phyloP scores from a whole-genome alignment of 164 flowering plant species.

The Saururus chinensis region DNA sequence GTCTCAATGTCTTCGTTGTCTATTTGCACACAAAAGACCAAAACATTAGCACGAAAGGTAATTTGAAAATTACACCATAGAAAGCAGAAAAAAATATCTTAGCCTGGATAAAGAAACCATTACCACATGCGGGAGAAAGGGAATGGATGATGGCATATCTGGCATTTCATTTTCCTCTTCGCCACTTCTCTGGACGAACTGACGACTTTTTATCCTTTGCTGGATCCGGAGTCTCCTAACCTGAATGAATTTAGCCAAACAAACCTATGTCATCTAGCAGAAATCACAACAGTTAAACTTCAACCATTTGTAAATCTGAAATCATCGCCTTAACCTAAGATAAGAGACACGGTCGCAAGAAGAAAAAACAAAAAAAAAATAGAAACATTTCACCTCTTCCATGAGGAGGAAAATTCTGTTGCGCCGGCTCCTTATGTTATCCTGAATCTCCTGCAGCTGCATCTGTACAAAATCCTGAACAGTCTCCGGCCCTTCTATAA shows the following conservation, averaged over 20 bases:
- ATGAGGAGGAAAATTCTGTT: constrained; percentile 87
- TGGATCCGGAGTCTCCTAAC: constrained; percentile 76
- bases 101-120: constrained; percentile 7
- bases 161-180: constrained; percentile 76
- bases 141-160: constrained; percentile 78
- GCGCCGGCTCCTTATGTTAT: constrained; percentile 69
- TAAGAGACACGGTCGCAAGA: no score
- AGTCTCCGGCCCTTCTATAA: constrained; percentile 93
- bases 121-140: constrained; percentile 78
- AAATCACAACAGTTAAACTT: background rate
- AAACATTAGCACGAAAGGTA: background rate
- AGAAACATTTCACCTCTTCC: constrained; percentile 65
- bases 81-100: background rate
- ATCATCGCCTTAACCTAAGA: no score
- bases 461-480: constrained; percentile 79
- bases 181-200: constrained; percentile 24
- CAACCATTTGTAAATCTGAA: no score
- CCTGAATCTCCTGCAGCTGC: constrained; percentile 76
- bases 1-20: constrained; percentile 68
- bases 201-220: constrained; percentile 42
- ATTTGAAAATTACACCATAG: background rate
- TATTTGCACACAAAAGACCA: constrained; percentile 12
- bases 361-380: background rate
- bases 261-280: background rate
- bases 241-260: constrained; percentile 18